Percentiles rank a stretch among this genome's conserved stretches.
phyloP scores from a whole-genome alignment of 108 stramenopile species.

The Nannochloropsis gaditana region DNA sequence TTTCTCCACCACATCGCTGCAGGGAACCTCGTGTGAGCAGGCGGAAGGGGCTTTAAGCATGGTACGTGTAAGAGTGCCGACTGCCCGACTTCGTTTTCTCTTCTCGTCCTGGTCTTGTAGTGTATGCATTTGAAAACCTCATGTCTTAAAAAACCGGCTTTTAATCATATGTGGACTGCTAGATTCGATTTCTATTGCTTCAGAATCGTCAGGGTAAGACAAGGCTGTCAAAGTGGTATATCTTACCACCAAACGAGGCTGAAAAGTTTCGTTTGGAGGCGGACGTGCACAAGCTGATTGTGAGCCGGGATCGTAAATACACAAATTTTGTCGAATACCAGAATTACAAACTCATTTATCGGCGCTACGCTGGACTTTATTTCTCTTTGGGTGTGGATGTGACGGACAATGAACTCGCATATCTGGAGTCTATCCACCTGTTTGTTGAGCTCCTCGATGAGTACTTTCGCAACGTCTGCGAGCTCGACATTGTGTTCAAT shows the following conservation, averaged over 20 bases:
- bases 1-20: too few relatives aligned
- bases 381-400: constrained; percentile 97
- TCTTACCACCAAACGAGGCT: constrained; percentile 48
- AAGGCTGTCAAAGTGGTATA: constrained; percentile 91
- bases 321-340: constrained; percentile 95
- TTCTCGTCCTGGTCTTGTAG: too few relatives aligned
- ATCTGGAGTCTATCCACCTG: constrained; percentile 92
- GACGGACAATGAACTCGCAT: constrained; percentile 93
- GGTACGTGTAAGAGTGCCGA: too few relatives aligned
- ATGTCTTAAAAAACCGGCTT: too few relatives aligned
- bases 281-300: constrained; percentile 91
- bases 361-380: constrained; percentile 96
- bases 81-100: too few relatives aligned
- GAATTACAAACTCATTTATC: constrained; percentile 96
- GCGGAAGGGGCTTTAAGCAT: too few relatives aligned
- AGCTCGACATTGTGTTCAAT: constrained; percentile 94
- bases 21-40: too few relatives aligned
- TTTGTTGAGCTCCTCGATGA: constrained; percentile 96
- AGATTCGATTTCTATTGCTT: constrained; percentile 97
- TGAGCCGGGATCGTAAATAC: constrained; percentile 90
- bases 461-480: constrained; percentile 66
- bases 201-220: constrained; percentile 99
- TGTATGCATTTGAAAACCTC: too few relatives aligned
- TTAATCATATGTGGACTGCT: too few relatives aligned
- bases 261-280: constrained; percentile 90